Conservation (phyloP, 192 early-diverging fungal genomes). For the Chytriomyces confervae region DNA sequence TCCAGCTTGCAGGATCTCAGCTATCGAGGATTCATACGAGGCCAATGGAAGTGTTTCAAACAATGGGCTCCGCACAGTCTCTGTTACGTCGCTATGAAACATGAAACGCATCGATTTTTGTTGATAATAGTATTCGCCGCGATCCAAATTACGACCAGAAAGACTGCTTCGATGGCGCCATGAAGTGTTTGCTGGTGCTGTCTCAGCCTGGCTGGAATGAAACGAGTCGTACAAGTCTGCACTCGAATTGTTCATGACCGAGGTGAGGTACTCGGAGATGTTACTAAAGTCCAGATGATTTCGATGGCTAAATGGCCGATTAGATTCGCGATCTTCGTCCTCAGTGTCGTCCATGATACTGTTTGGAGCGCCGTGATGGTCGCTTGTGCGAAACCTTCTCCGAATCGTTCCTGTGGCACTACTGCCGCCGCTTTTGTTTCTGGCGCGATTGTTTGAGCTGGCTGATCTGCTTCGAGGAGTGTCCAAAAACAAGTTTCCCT, state of each 20-base stretch:
- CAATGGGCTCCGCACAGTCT: slow-evolving; percentile 23
- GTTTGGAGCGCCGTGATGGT: too few relatives aligned
- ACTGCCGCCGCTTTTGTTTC: too few relatives aligned
- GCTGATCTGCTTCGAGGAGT: too few relatives aligned
- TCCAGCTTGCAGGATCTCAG: slow-evolving; percentile 34
- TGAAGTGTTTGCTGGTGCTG: background rate
- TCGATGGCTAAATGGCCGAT: background rate
- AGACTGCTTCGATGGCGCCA: background rate
- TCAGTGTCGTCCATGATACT: background rate
- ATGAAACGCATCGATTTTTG: slow-evolving; percentile 35
- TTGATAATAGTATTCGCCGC: slow-evolving; percentile 16
- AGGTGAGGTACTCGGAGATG: slow-evolving; percentile 20
- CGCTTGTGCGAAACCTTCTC: too few relatives aligned
- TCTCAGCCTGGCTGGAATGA: background rate
- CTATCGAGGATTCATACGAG: slow-evolving; percentile 7
- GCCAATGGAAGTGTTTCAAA: slow-evolving; percentile 43
- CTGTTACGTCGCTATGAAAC: slow-evolving; percentile 51
- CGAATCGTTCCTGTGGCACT: too few relatives aligned
- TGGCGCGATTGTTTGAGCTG: too few relatives aligned
- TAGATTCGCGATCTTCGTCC: background rate
- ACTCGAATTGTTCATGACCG: background rate
- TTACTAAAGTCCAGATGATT: slow-evolving; percentile 6
- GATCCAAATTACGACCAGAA: background rate
- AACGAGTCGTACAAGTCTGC: slow-evolving; percentile 10
- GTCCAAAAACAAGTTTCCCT: too few relatives aligned